Evolutionary conservation across 176 grass and related monocot species (phyloP).

Genomic region (Rhynchospora breviuscula): DNA sequence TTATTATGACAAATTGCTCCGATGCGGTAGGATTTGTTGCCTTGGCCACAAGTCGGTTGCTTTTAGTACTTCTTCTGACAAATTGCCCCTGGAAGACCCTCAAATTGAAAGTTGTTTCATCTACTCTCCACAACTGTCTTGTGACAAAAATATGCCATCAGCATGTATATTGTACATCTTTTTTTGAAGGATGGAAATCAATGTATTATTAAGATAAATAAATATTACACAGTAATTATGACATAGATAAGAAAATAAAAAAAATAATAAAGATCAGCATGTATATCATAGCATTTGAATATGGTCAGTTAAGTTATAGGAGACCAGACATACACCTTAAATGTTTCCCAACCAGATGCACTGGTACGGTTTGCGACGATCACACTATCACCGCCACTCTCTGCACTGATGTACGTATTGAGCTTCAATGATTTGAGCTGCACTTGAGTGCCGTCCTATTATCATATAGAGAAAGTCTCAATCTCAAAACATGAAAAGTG

Average conservation of each 20-base stretch:
- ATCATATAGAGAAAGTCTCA: not conserved
- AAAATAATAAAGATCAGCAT: too few species aligned
- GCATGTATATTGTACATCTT: not conserved
- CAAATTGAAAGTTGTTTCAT: constrained; percentile 42
- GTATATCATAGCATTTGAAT: not conserved
- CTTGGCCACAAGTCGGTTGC: constrained; percentile 27
- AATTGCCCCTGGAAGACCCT: constrained; percentile 41
- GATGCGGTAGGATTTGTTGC: constrained; percentile 24
- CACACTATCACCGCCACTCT: constrained; percentile 40
- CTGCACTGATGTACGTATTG: constrained; percentile 43
- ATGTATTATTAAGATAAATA: too few species aligned
- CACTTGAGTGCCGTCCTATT: constrained; percentile 58
- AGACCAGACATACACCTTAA: constrained; percentile 32
- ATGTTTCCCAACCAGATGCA: constrained; percentile 62
- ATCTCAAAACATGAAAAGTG: not conserved
- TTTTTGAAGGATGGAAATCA: too few species aligned
- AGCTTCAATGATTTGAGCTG: constrained; percentile 50
- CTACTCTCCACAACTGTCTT: constrained; percentile 57
- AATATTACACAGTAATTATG: too few species aligned
- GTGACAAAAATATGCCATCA: not conserved
- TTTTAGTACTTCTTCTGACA: constrained; percentile 24
- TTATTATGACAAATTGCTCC: constrained; percentile 51
- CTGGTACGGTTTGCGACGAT: constrained; percentile 42
- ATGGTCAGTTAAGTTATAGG: not conserved
- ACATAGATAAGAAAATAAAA: too few species aligned